Evolutionary conservation across 345 rosid species (phyloP).

Genomic region (Carallia pectinifolia): DNA sequence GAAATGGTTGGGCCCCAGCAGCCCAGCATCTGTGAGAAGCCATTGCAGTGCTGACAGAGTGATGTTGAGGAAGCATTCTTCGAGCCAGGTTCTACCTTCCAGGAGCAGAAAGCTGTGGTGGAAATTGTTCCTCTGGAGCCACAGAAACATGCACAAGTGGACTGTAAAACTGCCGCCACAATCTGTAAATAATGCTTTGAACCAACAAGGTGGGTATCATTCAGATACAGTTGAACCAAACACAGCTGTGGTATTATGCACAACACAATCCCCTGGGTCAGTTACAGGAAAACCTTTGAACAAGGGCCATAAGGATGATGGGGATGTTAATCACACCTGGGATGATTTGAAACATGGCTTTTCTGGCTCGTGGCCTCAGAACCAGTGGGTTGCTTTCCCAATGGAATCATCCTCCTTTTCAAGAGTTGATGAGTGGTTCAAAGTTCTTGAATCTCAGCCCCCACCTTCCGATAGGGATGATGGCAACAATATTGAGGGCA

Average conservation of each 20-base stretch:
- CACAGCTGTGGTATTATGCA: constrained; percentile 30
- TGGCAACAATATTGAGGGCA: constrained; percentile 26
- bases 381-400: constrained; percentile 86
- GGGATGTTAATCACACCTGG: constrained; percentile 33
- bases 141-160: constrained; percentile 61
- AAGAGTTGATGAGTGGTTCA: constrained; percentile 86
- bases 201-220: constrained; percentile 76
- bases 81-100: constrained; percentile 88
- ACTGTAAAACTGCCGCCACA: constrained; percentile 37
- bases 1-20: constrained; percentile 24
- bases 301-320: constrained; percentile 9
- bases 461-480: constrained; percentile 31
- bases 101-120: constrained; percentile 80
- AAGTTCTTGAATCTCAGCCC: constrained; percentile 46
- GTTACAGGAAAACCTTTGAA: constrained; percentile 42
- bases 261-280: constrained; percentile 46
- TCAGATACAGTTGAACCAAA: constrained; percentile 74
- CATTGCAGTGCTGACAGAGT: constrained; percentile 79
- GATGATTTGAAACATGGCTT: constrained; percentile 34
- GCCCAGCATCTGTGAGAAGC: constrained; percentile 52
- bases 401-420: constrained; percentile 56
- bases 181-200: constrained; percentile 23
- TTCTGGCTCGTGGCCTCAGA: constrained; percentile 59
- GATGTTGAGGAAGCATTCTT: constrained; percentile 88
- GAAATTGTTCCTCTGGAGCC: constrained; percentile 95